Evolutionary conservation across 805 yeast species (phyloP).

Genomic region (Scheffersomyces ergatensis): DNA sequence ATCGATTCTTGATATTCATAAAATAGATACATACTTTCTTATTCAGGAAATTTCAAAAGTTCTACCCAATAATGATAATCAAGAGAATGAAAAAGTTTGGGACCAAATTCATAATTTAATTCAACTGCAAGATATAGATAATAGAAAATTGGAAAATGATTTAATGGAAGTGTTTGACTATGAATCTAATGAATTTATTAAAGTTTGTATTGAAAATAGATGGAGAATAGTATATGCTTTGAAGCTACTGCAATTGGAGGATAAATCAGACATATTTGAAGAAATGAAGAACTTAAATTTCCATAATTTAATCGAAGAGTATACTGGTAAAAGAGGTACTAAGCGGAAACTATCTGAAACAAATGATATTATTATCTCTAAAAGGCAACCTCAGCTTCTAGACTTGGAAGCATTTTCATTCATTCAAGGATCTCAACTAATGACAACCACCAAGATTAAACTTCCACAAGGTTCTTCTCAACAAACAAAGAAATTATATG

Average conservation of each 20-base stretch:
- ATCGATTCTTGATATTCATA: slow-evolving; percentile 2
- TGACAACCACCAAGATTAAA: slow-evolving; percentile 63
- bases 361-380: slow-evolving; percentile 4
- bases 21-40: slow-evolving; percentile 46
- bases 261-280: slow-evolving; percentile 30
- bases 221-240: slow-evolving; percentile 54
- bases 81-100: background rate
- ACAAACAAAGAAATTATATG: slow-evolving; percentile 69
- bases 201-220: slow-evolving; percentile 49
- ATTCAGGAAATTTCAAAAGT: slow-evolving; percentile 44
- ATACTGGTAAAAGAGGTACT: slow-evolving; percentile 18
- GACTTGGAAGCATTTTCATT: slow-evolving; percentile 63
- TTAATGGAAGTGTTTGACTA: slow-evolving; percentile 51
- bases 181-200: slow-evolving; percentile 50
- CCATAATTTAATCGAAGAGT: slow-evolving; percentile 39
- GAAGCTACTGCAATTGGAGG: slow-evolving; percentile 22
- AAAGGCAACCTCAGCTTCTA: slow-evolving; percentile 49
- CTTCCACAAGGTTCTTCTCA: slow-evolving; percentile 86
- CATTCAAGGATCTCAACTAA: slow-evolving; percentile 65
- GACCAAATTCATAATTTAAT: slow-evolving; percentile 7
- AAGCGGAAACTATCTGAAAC: slow-evolving; percentile 18
- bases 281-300: slow-evolving; percentile 47
- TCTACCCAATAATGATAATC: background rate
- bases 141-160: slow-evolving; percentile 50
- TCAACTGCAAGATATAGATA: slow-evolving; percentile 37